Base-by-base conservation (phyloP, 176 grass and related monocot species). In the Lolium multiflorum region DNA sequence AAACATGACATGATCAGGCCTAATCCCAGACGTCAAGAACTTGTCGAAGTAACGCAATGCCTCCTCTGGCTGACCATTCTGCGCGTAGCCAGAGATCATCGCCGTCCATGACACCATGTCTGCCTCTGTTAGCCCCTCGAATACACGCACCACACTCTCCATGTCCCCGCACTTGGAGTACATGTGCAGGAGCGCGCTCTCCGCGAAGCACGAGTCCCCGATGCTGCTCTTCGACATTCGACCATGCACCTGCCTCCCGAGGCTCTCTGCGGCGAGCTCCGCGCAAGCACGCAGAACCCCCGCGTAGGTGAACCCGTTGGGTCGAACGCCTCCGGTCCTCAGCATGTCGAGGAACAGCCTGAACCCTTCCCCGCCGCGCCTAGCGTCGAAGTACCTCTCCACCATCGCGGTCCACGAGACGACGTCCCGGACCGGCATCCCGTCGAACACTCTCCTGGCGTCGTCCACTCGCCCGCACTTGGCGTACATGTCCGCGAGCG, bases 401-500 rank as follows among this genome's bases (percentile, higher is more conserved):
- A 98, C 88, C 91, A 98, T 98, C 22, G 91, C 91, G 4, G 91
- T 93, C 96, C 96, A 98, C 6, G 96, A 94, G 54, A 98, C 77
- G 20, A 91, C 83, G 71, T 98, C 96, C 62, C 75, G 91, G 35
- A 79, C 74, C 0, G 48, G 18, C 80, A 88, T 92, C 54, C 47
- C 58, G 56, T 95, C 91, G 69, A 98, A 98, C 73, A 98, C 89
- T 18, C 83, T 89, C 67, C 91, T 87, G 6, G 96, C 93, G 35
- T 92, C 82, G 16, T 95, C 92, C 16, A 95, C 79, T 22, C 79
- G 65, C 49, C 96, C 90, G 37, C 91, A 98, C 74, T 95, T 98
- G 11, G 96, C 89, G 24, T 98, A 95, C 93, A 98, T 95, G 85
- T 98, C 96, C 7, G 86, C 83, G 14, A 98, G 91, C 43, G 96